Base-by-base conservation (phyloP, 2,329 filamentous ascomycete genomes). In the Boeremia lycopersici region DNA sequence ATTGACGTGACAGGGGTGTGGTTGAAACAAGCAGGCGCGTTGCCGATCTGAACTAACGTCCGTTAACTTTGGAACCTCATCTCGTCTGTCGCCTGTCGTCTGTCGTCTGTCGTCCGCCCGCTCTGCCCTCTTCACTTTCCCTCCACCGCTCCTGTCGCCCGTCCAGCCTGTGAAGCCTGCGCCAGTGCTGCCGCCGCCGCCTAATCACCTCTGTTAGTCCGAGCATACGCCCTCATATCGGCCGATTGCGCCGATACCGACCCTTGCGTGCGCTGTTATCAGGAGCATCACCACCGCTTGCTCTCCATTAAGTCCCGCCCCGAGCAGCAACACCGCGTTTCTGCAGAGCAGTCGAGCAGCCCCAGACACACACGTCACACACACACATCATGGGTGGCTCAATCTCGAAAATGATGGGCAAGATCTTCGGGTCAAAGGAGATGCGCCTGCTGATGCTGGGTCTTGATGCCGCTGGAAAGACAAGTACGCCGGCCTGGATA, bases 351-450 rank as follows among this genome's bases (percentile, higher is more conserved):
- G n/a, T 1, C 12, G 29, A 10, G 19, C 19, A n/a, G 2, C 28
- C 34, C n/a, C 6, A 26, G 40, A 23, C 19, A 23, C 19, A 23
- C 46, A 44, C 9, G 29, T 10, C 13, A 13, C 46, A n/a, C 28
- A 49, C 51, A 29, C 81, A 79, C 82, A 88, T 70, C 57, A 98
- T 98, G 93, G 93, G 93, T 76, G 90, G 85, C 67, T 87, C 89
- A 77, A 83, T 97, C 75, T 96, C 91, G 64, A 96, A 96, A 80
- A 89, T 96, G 82, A 91, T 97, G 90, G 89, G 89, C 82, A 97
- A 96, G 89, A 92, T 98, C 84, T 98, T 97, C 81, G 93, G 93
- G 81, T 96, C 91, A 52, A 96, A 96, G 82, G 95, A 98, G 81
- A 98, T 98, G 92, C 90, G 95, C 70, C 84, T 99, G 74, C 82